Evolutionary conservation across 192 early-diverging fungal genomes (phyloP).

Genomic region (Podochytrium sp.): DNA sequence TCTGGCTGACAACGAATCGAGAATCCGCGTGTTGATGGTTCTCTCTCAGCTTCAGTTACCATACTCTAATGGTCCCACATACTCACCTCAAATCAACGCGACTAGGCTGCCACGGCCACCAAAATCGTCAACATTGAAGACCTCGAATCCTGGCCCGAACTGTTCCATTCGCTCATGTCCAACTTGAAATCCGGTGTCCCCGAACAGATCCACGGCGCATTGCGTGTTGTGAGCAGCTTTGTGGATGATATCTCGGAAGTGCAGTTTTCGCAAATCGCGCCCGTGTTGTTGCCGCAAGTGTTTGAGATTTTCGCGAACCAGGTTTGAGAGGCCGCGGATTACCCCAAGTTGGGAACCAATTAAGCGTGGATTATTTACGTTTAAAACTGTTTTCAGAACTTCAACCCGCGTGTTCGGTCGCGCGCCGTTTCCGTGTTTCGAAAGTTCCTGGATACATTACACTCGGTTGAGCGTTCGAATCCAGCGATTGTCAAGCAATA

Average conservation of each 20-base stretch:
- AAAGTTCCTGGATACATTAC: slow-evolving; percentile 83
- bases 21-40: slow-evolving; percentile 71
- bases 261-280: slow-evolving; percentile 82
- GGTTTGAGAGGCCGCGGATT: neutral
- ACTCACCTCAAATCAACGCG: too few relatives aligned
- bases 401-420: slow-evolving; percentile 49
- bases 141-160: slow-evolving; percentile 91
- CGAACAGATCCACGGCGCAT: slow-evolving; percentile 82
- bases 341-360: neutral
- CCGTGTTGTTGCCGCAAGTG: slow-evolving; percentile 82
- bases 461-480: slow-evolving; percentile 78
- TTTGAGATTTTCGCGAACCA: slow-evolving; percentile 68
- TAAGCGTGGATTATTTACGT: neutral
- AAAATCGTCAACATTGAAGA: slow-evolving; percentile 91
- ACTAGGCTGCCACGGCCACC: slow-evolving; percentile 80
- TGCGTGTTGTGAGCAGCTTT: slow-evolving; percentile 87
- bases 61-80: neutral
- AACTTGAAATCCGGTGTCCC: slow-evolving; percentile 55
- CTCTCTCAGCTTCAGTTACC: neutral
- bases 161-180: slow-evolving; percentile 68
- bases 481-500: slow-evolving; percentile 71
- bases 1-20: slow-evolving; percentile 58
- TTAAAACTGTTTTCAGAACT: neutral
- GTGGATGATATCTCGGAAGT: slow-evolving; percentile 86
- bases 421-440: slow-evolving; percentile 81